phyloP scores from a whole-genome alignment of 495 filamentous ascomycete genomes.

The Penicillium maclennaniae region DNA sequence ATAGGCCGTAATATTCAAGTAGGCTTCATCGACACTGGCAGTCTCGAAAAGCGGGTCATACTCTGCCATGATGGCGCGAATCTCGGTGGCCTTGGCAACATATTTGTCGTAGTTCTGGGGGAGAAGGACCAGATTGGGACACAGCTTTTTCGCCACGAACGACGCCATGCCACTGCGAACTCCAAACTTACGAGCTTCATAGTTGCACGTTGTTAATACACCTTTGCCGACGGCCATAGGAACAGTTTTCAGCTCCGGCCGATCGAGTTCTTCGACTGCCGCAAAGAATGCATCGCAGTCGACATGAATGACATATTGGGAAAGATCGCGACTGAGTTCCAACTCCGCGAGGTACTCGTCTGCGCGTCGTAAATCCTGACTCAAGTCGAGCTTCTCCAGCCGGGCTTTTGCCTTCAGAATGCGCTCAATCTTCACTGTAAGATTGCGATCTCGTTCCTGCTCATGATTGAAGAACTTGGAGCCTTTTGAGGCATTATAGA shows the following conservation, averaged over 20 bases:
- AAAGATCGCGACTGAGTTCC: constrained; percentile 74
- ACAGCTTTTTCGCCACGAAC: constrained; percentile 93
- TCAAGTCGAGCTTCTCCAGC: constrained; percentile 72
- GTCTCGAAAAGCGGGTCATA: constrained; percentile 92
- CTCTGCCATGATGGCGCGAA: constrained; percentile 72
- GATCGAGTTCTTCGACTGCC: constrained; percentile 87
- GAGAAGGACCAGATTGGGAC: constrained; percentile 79
- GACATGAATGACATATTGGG: constrained; percentile 81
- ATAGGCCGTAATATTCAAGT: constrained; percentile 91
- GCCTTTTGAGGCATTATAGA: constrained; percentile 94
- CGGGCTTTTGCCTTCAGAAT: constrained; percentile 73
- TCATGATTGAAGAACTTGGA: constrained; percentile 97
- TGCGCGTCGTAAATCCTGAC: constrained; percentile 65
- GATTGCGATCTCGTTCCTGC: constrained; percentile 71
- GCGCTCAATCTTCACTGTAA: constrained; percentile 82
- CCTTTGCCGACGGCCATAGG: constrained; percentile 93
- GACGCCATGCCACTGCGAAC: constrained; percentile 92
- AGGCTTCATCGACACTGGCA: constrained; percentile 93
- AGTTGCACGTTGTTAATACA: constrained; percentile 94
- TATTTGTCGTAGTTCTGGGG: constrained; percentile 90
- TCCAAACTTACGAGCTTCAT: constrained; percentile 83
- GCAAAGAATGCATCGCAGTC: constrained; percentile 99
- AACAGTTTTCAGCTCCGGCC: constrained; percentile 81
- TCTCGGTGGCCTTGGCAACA: constrained; percentile 80
- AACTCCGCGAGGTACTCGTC: constrained; percentile 80